Evolutionary conservation across 108 stramenopile genomes (phyloP), one percentile per base, ranked within the genome.

Genomic region (Bacterosira constricta): DNA sequence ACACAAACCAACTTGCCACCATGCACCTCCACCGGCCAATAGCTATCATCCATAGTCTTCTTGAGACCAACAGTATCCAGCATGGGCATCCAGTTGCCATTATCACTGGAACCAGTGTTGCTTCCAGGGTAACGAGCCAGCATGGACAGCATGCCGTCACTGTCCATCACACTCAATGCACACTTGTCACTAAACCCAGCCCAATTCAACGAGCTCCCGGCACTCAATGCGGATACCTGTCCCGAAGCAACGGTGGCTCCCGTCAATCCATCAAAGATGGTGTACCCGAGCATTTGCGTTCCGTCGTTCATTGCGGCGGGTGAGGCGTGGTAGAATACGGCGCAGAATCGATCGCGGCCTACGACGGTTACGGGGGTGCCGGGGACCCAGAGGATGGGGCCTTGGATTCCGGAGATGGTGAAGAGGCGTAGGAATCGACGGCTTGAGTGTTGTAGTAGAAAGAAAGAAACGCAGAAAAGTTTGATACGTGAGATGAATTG

Each of bases 121-220:
- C 53, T 6, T n/a, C 35, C 23, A n/a, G 63, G 26, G 27, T 63
- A 57, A 37, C 63, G 66, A 21, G 82, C 75, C 26, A 90, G 82
- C 92, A 94, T 91, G 26, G 88, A 90, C 30, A 91, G 38, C 87
- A 91, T 90, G 37, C 94, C 94, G 31, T 90, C 88, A 2, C 70
- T 73, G 38, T 92, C 94, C 87, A 90, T 88, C 0, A 86, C 85
- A 67, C 82, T 66, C 4, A 92, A 77, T 9, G 89, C 82, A 34
- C 66, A 75, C 8, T 86, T 87, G 56, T 86, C 87, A 55, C 77
- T 90, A 52, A 95, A 95, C 9, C 94, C 94, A 12, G 76, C 80
- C 91, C 94, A 95, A n/a, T 79, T 60, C 44, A 95, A 56, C 8
- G 81, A 71, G 0, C 88, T 80, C 15, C 88, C 83, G 9, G 79